Conservation (phyloP, 768 basidiomycete genomes). For the Mycena galopus region DNA sequence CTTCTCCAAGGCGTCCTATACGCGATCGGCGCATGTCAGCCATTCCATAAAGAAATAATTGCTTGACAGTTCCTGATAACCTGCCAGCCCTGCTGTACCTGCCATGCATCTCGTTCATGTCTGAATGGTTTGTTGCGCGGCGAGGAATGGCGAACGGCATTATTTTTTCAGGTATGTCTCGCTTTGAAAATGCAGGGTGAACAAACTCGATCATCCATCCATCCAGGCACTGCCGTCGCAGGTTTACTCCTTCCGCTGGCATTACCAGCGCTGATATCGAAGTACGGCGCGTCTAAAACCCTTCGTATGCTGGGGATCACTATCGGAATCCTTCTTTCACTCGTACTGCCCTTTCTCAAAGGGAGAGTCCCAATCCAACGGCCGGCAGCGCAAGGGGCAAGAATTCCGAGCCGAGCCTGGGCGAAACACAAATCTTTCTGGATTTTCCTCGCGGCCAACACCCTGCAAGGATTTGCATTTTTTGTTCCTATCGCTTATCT, state of each 20-base stretch:
- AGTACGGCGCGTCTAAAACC: slow-evolving; percentile 39
- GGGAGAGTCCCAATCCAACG: slow-evolving; percentile 32
- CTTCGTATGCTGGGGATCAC: slow-evolving; percentile 42
- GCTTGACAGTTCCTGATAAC: neutral
- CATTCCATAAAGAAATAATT: too few relatives aligned
- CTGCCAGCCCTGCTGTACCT: slow-evolving; percentile 42
- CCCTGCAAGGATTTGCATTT: slow-evolving; percentile 43
- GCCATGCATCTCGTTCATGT: slow-evolving; percentile 42
- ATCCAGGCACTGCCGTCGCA: slow-evolving; percentile 41
- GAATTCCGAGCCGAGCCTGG: too few relatives aligned
- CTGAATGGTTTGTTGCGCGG: slow-evolving; percentile 49
- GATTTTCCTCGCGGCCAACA: slow-evolving; percentile 41
- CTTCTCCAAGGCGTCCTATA: slow-evolving; percentile 45
- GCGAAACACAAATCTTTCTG: slow-evolving; percentile 35
- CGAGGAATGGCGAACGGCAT: slow-evolving; percentile 49
- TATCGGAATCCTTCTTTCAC: slow-evolving; percentile 34
- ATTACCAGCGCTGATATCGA: slow-evolving; percentile 42
- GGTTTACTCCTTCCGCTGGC: slow-evolving; percentile 45
- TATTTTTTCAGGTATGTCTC: slow-evolving; percentile 44
- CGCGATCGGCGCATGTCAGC: slow-evolving; percentile 43
- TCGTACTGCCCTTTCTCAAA: slow-evolving; percentile 41
- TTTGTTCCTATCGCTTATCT: slow-evolving; percentile 45
- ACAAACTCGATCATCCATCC: neutral
- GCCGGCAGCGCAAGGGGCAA: slow-evolving; percentile 11
- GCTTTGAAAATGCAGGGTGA: neutral